Percentiles rank a stretch among this genome's conserved stretches.
phyloP scores from a whole-genome alignment of 148 eudicot genomes.

The Amaranthus palmeri region DNA sequence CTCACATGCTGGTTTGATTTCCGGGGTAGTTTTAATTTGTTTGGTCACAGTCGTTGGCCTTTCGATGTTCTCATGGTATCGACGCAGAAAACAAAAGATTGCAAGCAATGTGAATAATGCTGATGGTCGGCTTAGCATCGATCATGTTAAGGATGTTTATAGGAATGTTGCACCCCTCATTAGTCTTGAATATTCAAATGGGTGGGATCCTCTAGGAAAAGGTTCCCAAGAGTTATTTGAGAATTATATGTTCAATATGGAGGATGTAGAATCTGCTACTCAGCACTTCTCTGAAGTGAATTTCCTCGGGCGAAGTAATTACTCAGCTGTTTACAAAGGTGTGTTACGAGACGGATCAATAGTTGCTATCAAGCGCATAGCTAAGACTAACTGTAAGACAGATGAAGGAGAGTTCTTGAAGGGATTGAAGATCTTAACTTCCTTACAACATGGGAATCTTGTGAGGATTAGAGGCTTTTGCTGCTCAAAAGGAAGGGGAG shows the following conservation, averaged over 20 bases:
- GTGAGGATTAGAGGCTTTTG: slow-evolving; percentile 79
- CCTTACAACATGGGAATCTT: slow-evolving; percentile 75
- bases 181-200: slow-evolving; percentile 69
- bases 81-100: slow-evolving; percentile 73
- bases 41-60: slow-evolving; percentile 38
- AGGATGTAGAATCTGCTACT: slow-evolving; percentile 82
- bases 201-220: slow-evolving; percentile 84
- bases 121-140: slow-evolving; percentile 62
- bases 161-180: slow-evolving; percentile 72
- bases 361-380: slow-evolving; percentile 75
- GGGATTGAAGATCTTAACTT: slow-evolving; percentile 68
- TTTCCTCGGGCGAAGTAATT: slow-evolving; percentile 68
- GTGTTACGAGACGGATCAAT: slow-evolving; percentile 68
- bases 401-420: slow-evolving; percentile 78
- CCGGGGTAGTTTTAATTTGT: slow-evolving; percentile 38
- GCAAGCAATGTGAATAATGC: slow-evolving; percentile 46
- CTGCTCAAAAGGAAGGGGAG: slow-evolving; percentile 84
- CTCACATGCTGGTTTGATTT: slow-evolving; percentile 39
- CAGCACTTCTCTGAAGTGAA: slow-evolving; percentile 73
- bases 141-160: slow-evolving; percentile 52
- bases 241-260: slow-evolving; percentile 67
- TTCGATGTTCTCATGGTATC: slow-evolving; percentile 54
- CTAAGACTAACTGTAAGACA: slow-evolving; percentile 71
- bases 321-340: slow-evolving; percentile 75
- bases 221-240: slow-evolving; percentile 64